These are phyloP conservation scores for Hamamelis virginiana DNA, from an alignment of 164 flowering plant species.

Conservation along the genomic window DNA sequence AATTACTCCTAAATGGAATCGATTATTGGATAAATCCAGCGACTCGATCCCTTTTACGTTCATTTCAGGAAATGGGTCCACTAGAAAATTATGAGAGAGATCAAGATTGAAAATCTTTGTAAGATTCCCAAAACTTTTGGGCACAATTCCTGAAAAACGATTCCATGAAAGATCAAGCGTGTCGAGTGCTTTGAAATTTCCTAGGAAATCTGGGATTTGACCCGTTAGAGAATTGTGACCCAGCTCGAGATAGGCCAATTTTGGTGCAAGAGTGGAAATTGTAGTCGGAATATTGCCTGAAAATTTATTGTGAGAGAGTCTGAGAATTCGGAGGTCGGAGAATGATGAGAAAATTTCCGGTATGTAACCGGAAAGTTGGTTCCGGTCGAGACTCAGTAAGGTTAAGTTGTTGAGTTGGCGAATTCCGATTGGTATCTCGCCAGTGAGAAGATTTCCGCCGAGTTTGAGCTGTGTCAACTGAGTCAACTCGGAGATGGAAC, in stretches of 20 bases:
- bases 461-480: slow-evolving; percentile 52
- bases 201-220: slow-evolving; percentile 55
- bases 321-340: slow-evolving; percentile 29
- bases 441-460: slow-evolving; percentile 48
- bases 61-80: slow-evolving; percentile 72
- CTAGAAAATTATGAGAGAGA: slow-evolving; percentile 53
- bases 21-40: slow-evolving; percentile 60
- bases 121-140: slow-evolving; percentile 52
- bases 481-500: slow-evolving; percentile 46
- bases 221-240: slow-evolving; percentile 54
- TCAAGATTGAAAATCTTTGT: slow-evolving; percentile 79
- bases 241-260: slow-evolving; percentile 42
- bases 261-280: slow-evolving; percentile 43
- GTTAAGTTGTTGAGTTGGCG: slow-evolving; percentile 37
- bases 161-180: slow-evolving; percentile 69
- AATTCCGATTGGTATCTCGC: slow-evolving; percentile 45
- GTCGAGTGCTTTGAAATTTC: slow-evolving; percentile 50
- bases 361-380: slow-evolving; percentile 50
- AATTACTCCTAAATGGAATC: slow-evolving; percentile 47
- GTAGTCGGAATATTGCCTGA: slow-evolving; percentile 50
- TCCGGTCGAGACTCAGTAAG: slow-evolving; percentile 33
- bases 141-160: slow-evolving; percentile 46
- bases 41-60: slow-evolving; percentile 69
- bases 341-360: slow-evolving; percentile 48
- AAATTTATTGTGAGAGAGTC: slow-evolving; percentile 49